Conservation (phyloP, 768 basidiomycete species). For the Crucibulum laeve region DNA sequence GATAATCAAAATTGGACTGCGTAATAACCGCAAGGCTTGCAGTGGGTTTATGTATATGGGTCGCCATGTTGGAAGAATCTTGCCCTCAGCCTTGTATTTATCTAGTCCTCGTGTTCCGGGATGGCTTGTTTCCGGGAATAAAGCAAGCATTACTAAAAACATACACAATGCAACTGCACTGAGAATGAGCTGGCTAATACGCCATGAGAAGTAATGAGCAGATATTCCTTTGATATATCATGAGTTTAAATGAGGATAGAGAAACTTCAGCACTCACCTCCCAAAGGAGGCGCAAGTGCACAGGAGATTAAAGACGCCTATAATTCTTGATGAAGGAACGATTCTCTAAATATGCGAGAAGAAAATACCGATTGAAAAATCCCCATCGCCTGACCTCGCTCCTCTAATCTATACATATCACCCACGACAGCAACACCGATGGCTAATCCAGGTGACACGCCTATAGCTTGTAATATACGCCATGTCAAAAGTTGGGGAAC, state of each 20-base stretch:
- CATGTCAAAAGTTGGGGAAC: constrained; percentile 50
- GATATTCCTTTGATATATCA: constrained; percentile 30
- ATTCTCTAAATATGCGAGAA: not conserved
- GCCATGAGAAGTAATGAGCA: constrained; percentile 65
- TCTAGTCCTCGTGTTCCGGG: constrained; percentile 55
- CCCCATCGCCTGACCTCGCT: constrained; percentile 57
- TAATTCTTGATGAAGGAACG: not conserved
- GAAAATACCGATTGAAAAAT: constrained; percentile 46
- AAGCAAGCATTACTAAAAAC: constrained; percentile 32
- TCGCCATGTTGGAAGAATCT: constrained; percentile 12
- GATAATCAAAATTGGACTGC: constrained; percentile 54
- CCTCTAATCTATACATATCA: constrained; percentile 63
- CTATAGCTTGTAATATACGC: constrained; percentile 64
- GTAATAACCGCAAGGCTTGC: constrained; percentile 39
- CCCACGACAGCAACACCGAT: constrained; percentile 59
- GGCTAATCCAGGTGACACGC: constrained; percentile 51
- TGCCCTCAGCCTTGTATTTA: constrained; percentile 21
- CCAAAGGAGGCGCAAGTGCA: constrained; percentile 54
- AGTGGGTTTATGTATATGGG: constrained; percentile 59
- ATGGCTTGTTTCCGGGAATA: constrained; percentile 67
- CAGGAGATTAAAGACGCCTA: constrained; percentile 55
- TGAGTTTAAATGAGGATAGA: not conserved
- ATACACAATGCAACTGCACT: constrained; percentile 33
- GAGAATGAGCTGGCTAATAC: constrained; percentile 47
- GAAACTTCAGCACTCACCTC: constrained; percentile 33